A percentile compares a stretch with the other conserved stretches of the same genome.
Evolutionary conservation across 306 rosid species (phyloP).

Genomic region (Vicia faba): DNA sequence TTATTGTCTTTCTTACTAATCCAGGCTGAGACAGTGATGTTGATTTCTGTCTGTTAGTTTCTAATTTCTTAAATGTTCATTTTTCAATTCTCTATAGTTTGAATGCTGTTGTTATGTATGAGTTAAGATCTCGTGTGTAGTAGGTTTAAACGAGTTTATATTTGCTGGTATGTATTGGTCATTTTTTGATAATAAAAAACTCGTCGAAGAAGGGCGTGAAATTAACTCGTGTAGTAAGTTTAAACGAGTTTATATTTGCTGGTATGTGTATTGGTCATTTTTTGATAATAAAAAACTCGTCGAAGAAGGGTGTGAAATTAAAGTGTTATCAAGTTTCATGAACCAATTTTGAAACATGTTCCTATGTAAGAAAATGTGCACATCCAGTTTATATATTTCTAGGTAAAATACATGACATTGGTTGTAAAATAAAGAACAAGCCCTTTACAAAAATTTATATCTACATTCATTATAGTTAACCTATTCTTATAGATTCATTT

Average conservation of each 20-base stretch:
- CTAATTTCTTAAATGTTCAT: constrained; percentile 9
- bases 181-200: too few relatives aligned
- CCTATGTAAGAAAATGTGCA: background rate
- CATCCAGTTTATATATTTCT: background rate
- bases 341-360: background rate
- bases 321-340: background rate
- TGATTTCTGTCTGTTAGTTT: background rate
- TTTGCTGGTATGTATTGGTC: background rate
- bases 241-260: background rate
- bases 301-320: background rate
- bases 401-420: background rate
- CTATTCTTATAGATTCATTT: constrained; percentile 53
- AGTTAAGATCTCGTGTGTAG: too few relatives aligned
- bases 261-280: background rate
- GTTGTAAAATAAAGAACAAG: background rate
- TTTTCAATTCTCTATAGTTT: constrained; percentile 33
- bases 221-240: background rate
- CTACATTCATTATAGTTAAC: constrained; percentile 37
- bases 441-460: background rate
- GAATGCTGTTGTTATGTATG: too few relatives aligned
- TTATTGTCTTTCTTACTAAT: constrained; percentile 22
- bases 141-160: background rate
- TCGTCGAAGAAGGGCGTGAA: too few relatives aligned
- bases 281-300: background rate
- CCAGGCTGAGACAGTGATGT: constrained; percentile 14